Evolutionary conservation across 192 early-diverging fungal species (phyloP).

Genomic region (Backusella macrospora): DNA sequence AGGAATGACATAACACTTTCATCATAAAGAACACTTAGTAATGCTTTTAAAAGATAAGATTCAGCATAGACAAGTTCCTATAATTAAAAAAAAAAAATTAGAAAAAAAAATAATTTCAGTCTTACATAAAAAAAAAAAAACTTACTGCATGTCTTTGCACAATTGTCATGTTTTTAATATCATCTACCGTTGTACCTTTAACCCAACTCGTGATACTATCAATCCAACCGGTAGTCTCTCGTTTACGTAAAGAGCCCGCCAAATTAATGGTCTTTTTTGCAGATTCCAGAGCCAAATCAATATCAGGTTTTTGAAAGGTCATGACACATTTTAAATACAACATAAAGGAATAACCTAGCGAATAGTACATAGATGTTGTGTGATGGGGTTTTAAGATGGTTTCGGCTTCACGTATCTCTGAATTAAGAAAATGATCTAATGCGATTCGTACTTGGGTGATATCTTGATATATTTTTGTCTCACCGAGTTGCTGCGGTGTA

Average conservation of each 20-base stretch:
- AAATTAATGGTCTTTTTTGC: slow-evolving; percentile 65
- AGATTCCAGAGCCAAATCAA: slow-evolving; percentile 59
- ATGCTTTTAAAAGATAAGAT: slow-evolving; percentile 68
- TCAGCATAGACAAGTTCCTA: slow-evolving; percentile 83
- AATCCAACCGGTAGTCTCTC: slow-evolving; percentile 54
- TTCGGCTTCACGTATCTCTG: slow-evolving; percentile 72
- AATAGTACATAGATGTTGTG: slow-evolving; percentile 65
- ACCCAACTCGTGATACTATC: slow-evolving; percentile 50
- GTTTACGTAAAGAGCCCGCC: slow-evolving; percentile 57
- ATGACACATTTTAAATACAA: slow-evolving; percentile 71
- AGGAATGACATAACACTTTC: slow-evolving; percentile 78
- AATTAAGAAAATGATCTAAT: slow-evolving; percentile 77
- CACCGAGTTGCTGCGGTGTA: not conserved
- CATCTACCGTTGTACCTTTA: slow-evolving; percentile 43
- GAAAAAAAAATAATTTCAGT: no score
- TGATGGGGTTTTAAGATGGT: slow-evolving; percentile 41
- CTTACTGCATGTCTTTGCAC: slow-evolving; percentile 64
- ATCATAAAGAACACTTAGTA: slow-evolving; percentile 75
- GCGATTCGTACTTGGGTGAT: slow-evolving; percentile 53
- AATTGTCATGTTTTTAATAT: slow-evolving; percentile 54
- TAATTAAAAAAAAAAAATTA: not conserved
- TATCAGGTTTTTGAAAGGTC: slow-evolving; percentile 77
- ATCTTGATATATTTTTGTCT: slow-evolving; percentile 5
- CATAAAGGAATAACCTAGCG: slow-evolving; percentile 71
- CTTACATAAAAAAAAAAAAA: not conserved